A percentile compares a stretch with the other conserved stretches of the same genome.
These are phyloP conservation scores for Pseudisothecium myosuroides DNA, from an alignment of 225 moss, liverwort and hornwort species.

Conservation along the genomic window DNA sequence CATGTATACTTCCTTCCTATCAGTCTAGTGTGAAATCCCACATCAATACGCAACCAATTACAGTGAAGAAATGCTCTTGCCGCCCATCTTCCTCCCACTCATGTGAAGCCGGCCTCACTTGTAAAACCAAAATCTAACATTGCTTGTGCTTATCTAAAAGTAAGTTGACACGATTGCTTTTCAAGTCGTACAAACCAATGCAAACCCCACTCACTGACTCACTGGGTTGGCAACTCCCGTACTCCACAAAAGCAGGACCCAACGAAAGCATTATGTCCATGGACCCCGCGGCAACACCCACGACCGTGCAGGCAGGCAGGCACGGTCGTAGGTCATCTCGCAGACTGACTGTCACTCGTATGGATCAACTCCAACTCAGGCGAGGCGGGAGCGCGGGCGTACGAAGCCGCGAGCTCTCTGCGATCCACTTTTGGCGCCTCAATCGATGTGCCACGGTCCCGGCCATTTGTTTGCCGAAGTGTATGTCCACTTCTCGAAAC, in stretches of 20 bases:
- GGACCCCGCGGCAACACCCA: not conserved
- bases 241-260: not conserved
- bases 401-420: not conserved
- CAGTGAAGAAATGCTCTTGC: too few species aligned
- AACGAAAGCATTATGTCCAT: not conserved
- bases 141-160: not conserved
- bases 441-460: not conserved
- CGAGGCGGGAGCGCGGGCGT: not conserved
- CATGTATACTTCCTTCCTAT: too few species aligned
- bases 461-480: not conserved
- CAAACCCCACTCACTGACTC: not conserved
- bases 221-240: too few species aligned
- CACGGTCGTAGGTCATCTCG: not conserved
- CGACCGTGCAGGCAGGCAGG: not conserved
- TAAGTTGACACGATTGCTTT: not conserved
- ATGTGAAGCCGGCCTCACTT: too few species aligned
- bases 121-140: not conserved
- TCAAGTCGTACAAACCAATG: not conserved
- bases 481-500: not conserved
- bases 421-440: not conserved
- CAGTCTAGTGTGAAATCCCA: too few species aligned
- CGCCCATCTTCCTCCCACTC: too few species aligned
- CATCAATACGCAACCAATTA: too few species aligned
- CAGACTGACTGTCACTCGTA: not conserved
- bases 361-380: not conserved